phyloP scores from a whole-genome alignment of 2,329 filamentous ascomycete species.

The Pseudogymnoascus sp. region DNA sequence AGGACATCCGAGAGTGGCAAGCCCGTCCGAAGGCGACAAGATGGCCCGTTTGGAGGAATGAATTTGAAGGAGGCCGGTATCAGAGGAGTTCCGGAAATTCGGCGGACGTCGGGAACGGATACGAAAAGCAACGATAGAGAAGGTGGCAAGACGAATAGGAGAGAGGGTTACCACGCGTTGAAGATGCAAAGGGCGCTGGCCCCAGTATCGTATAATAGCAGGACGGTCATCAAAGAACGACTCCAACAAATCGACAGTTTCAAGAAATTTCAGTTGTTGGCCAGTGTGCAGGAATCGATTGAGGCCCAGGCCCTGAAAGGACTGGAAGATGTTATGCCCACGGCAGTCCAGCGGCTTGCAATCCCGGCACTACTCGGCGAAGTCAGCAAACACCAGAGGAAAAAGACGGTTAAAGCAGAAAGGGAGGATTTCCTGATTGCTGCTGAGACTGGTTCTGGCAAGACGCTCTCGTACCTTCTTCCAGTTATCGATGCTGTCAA shows the following conservation, averaged over 20 bases:
- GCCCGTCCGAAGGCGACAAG: slow-evolving; percentile 36
- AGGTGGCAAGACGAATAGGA: slow-evolving; percentile 34
- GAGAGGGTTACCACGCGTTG: slow-evolving; percentile 60
- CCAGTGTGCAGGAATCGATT: slow-evolving; percentile 64
- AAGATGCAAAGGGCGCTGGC: slow-evolving; percentile 87
- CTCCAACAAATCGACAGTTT: slow-evolving; percentile 71
- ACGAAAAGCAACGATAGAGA: slow-evolving; percentile 16
- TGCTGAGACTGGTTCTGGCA: slow-evolving; percentile 94
- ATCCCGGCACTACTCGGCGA: slow-evolving; percentile 70
- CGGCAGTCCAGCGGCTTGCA: slow-evolving; percentile 81
- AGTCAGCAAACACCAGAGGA: slow-evolving; percentile 29
- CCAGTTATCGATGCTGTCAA: slow-evolving; percentile 84
- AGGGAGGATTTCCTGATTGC: slow-evolving; percentile 69
- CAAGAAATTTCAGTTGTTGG: slow-evolving; percentile 71
- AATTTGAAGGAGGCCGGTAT: slow-evolving; percentile 47
- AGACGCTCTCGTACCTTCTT: slow-evolving; percentile 87
- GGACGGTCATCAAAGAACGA: slow-evolving; percentile 44
- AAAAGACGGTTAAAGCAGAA: slow-evolving; percentile 27
- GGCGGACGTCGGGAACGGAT: slow-evolving; percentile 22
- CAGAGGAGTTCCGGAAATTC: slow-evolving; percentile 34
- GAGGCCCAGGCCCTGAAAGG: slow-evolving; percentile 66
- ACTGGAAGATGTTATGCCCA: slow-evolving; percentile 71
- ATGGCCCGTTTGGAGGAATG: slow-evolving; percentile 54
- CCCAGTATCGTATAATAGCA: slow-evolving; percentile 67
- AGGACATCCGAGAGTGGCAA: slow-evolving; percentile 25